phyloP scores from a whole-genome alignment of 495 filamentous ascomycete genomes.

The Cercophora sp. region DNA sequence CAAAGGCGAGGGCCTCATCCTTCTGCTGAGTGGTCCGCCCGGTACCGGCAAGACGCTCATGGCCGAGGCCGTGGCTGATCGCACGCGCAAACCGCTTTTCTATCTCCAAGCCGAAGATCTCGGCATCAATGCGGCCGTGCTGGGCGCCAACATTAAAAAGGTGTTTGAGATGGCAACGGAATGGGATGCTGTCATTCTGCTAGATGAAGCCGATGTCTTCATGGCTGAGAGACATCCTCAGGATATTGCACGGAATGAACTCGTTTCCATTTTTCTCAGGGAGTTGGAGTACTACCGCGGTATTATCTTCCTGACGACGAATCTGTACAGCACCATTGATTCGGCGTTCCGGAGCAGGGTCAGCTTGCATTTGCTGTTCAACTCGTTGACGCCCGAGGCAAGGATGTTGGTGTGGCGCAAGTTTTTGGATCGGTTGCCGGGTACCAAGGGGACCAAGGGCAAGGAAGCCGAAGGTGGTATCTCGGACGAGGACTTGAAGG shows the following conservation, averaged over 20 bases:
- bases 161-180: slow-evolving; percentile 49
- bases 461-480: slow-evolving; percentile 29
- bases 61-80: slow-evolving; percentile 51
- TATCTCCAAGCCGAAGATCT: slow-evolving; percentile 53
- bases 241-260: slow-evolving; percentile 49
- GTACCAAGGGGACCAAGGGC: slow-evolving; percentile 10
- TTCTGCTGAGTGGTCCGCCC: slow-evolving; percentile 42
- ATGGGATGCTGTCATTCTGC: slow-evolving; percentile 51
- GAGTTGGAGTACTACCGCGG: slow-evolving; percentile 55
- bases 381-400: slow-evolving; percentile 24
- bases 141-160: slow-evolving; percentile 47
- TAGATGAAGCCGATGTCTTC: slow-evolving; percentile 53
- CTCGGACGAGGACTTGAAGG: slow-evolving; percentile 39
- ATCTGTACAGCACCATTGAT: slow-evolving; percentile 37
- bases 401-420: slow-evolving; percentile 30
- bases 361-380: slow-evolving; percentile 30
- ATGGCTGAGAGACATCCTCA: slow-evolving; percentile 41
- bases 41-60: slow-evolving; percentile 59
- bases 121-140: slow-evolving; percentile 39
- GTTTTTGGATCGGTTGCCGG: slow-evolving; percentile 23
- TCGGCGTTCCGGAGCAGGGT: slow-evolving; percentile 33
- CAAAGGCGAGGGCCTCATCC: slow-evolving; percentile 29
- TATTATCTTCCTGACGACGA: slow-evolving; percentile 51
- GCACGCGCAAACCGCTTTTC: slow-evolving; percentile 47
- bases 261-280: slow-evolving; percentile 51